Percentiles rank a stretch among this genome's conserved stretches.
phyloP scores from a whole-genome alignment of 495 filamentous ascomycete genomes.

The Penicillium atrosanguineum region DNA sequence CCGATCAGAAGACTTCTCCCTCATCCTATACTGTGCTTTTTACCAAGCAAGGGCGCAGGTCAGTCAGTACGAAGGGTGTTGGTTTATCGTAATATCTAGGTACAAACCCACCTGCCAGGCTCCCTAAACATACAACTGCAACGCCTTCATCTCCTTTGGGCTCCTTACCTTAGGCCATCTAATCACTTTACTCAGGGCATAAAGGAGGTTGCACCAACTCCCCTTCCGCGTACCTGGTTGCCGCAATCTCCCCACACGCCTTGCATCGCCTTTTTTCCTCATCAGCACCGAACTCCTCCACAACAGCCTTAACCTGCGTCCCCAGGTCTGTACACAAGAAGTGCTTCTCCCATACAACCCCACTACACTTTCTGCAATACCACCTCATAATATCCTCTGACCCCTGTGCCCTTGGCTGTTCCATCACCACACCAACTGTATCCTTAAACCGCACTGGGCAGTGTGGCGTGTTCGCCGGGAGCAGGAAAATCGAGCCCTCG shows the following conservation, averaged over 20 bases:
- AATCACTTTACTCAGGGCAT: conserved; percentile 12
- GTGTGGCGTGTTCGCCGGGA: conserved; percentile 89
- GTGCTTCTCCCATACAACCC: conserved; percentile 76
- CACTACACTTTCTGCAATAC: conserved; percentile 67
- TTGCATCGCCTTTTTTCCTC: conserved; percentile 73
- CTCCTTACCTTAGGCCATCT: not conserved
- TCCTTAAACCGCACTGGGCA: conserved; percentile 67
- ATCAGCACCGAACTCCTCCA: conserved; percentile 74
- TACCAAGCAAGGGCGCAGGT: not conserved
- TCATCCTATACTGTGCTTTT: not conserved
- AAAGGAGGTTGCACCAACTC: conserved; percentile 43
- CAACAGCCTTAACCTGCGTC: conserved; percentile 95
- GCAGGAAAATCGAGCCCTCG: conserved; percentile 92
- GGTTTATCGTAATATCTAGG: not conserved
- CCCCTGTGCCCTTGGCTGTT: conserved; percentile 72
- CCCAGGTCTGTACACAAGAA: conserved; percentile 92
- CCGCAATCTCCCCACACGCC: conserved; percentile 72
- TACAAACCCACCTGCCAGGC: not conserved
- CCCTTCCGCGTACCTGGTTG: conserved; percentile 40
- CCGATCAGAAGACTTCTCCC: not conserved
- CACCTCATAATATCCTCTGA: conserved; percentile 80
- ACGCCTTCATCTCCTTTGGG: not conserved
- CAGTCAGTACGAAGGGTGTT: not conserved
- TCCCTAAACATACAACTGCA: not conserved
- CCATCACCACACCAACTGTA: conserved; percentile 82